Percentiles rank a stretch among this genome's conserved stretches.
Conservation (phyloP, 345 rosid genomes). For the Erodium maritimum region DNA sequence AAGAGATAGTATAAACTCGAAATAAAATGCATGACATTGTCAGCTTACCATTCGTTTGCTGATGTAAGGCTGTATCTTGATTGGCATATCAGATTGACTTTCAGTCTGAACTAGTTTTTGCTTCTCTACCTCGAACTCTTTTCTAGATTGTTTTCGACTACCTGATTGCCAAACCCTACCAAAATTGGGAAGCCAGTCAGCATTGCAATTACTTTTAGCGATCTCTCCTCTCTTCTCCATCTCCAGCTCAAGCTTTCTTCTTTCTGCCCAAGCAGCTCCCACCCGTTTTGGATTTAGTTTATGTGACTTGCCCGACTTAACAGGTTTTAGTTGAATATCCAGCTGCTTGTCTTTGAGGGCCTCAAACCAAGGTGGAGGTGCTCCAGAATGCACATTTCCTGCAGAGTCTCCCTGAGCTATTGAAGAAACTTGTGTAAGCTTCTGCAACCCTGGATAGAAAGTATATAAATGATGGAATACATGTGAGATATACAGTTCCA, state of each 20-base stretch:
- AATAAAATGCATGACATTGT: neutral
- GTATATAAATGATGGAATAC: constrained; percentile 1
- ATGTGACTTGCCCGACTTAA: constrained; percentile 30
- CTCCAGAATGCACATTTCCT: constrained; percentile 77
- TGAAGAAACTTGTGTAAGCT: constrained; percentile 25
- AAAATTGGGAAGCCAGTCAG: constrained; percentile 87
- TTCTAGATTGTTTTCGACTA: constrained; percentile 73
- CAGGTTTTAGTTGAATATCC: constrained; percentile 22
- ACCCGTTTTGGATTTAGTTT: constrained; percentile 79
- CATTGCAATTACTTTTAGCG: constrained; percentile 28
- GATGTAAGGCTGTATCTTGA: constrained; percentile 46
- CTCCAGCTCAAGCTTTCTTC: constrained; percentile 75
- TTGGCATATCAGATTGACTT: constrained; percentile 34
- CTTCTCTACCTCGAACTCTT: constrained; percentile 73
- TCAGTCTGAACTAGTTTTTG: constrained; percentile 34
- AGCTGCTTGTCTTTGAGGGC: constrained; percentile 28
- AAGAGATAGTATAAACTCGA: neutral
- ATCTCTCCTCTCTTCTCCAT: constrained; percentile 70
- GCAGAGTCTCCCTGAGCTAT: constrained; percentile 18
- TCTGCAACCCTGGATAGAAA: constrained; percentile 29
- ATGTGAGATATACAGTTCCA: neutral
- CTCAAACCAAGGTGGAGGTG: constrained; percentile 77
- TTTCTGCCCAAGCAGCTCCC: constrained; percentile 97
- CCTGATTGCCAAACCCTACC: constrained; percentile 99
- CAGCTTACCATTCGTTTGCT: constrained; percentile 66